Evolutionary conservation across 345 rosid genomes (phyloP).

Genomic region (Acer yangbiense): DNA sequence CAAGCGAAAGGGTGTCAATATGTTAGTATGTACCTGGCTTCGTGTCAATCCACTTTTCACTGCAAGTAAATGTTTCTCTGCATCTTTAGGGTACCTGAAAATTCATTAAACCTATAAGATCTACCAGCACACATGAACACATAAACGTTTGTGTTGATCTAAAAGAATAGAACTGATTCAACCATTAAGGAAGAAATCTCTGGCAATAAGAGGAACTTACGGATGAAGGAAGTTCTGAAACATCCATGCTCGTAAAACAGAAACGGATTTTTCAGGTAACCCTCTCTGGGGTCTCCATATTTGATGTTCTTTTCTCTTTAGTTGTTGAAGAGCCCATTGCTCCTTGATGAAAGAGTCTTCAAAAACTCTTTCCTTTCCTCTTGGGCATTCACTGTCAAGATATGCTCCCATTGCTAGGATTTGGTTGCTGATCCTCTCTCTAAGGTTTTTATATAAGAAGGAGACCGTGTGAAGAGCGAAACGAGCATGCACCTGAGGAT

Average conservation of each 20-base stretch:
- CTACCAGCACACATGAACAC: neutral
- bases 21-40: conserved; percentile 65
- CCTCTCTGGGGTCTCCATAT: conserved; percentile 97
- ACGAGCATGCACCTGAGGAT: conserved; percentile 75
- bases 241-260: conserved; percentile 94
- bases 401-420: conserved; percentile 70
- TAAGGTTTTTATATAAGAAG: conserved; percentile 64
- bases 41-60: conserved; percentile 90
- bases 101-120: neutral
- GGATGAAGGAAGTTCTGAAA: conserved; percentile 99
- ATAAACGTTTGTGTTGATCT: neutral
- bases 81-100: conserved; percentile 90
- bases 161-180: neutral
- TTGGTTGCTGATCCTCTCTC: conserved; percentile 84
- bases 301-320: conserved; percentile 72
- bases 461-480: conserved; percentile 81
- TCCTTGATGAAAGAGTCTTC: conserved; percentile 57
- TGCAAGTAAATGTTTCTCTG: conserved; percentile 94
- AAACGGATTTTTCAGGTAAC: conserved; percentile 85
- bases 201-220: conserved; percentile 39
- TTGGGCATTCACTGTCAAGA: conserved; percentile 19
- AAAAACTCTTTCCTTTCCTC: conserved; percentile 46
- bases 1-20: neutral
- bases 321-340: conserved; percentile 83
- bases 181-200: neutral